phyloP scores from a whole-genome alignment of 805 yeast species.

The Candida piceae region DNA sequence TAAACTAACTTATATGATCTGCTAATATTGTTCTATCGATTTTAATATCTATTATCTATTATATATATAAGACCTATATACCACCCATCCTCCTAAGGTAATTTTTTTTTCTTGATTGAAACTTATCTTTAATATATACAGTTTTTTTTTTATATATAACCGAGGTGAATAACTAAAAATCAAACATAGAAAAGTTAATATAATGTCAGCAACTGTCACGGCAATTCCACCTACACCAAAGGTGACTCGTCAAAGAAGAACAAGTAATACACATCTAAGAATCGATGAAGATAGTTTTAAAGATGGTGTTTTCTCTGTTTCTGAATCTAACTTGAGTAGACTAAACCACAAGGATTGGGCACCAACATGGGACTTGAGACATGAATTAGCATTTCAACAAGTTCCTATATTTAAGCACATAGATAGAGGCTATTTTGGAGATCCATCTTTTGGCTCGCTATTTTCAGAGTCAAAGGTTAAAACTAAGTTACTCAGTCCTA shows the following conservation, averaged over 20 bases:
- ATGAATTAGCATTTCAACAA: constrained; percentile 30
- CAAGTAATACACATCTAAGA: constrained; percentile 35
- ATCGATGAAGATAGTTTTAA: constrained; percentile 43
- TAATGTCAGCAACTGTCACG: no score
- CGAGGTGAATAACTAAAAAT: no score
- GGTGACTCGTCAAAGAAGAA: background rate
- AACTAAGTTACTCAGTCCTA: constrained; percentile 50
- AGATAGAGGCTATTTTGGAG: constrained; percentile 58
- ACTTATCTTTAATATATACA: no score
- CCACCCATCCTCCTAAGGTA: no score
- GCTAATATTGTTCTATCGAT: no score
- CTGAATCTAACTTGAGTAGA: constrained; percentile 32
- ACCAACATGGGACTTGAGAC: constrained; percentile 58
- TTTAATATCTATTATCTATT: no score
- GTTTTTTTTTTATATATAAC: no score
- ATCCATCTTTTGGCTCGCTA: constrained; percentile 44
- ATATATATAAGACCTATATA: no score
- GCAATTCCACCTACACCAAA: no score
- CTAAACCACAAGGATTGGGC: constrained; percentile 47
- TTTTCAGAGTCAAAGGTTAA: constrained; percentile 28
- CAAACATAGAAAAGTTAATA: no score
- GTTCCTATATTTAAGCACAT: constrained; percentile 44
- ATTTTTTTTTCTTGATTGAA: no score
- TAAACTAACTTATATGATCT: no score
- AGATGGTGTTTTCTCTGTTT: constrained; percentile 41